Base-by-base conservation (phyloP, 441 rosid genomes). In the Adansonia madagascariensis region DNA sequence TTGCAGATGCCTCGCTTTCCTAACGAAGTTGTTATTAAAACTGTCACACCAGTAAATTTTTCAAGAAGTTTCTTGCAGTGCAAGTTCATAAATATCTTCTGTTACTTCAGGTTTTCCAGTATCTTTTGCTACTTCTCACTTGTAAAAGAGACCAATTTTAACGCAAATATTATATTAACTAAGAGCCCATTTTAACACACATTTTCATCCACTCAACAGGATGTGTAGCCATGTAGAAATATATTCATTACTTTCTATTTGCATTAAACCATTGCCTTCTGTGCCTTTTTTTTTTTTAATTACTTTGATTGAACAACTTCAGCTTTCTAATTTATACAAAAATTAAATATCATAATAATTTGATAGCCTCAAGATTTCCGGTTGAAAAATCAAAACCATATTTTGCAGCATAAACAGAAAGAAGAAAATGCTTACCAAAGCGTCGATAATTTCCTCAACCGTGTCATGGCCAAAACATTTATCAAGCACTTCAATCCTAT, bases 381-480 rank as follows among this genome's bases (percentile, higher is more conserved):
- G 64, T 6, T 20, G 61, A 46, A 61, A 24, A 39, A 72, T 20
- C 4, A 24, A 70, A 49, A 17, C 11, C 44, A 44, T 43, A 27
- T 24, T 20, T 18, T 35, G 41, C 41, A 35, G 41, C 41, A 35
- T 35, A 35, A 35, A 35, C 10, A 39, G 41, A 14, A 24, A n/a
- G 20, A 22, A 71, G 17, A 41, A 75, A 55, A 78, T 72, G 71
- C 89, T 86, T 86, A 95, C 99, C 91, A 95, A 82, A 43, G 52
- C 71, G 18, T 66, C 52, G 3, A 66, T 66, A 66, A 66, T 66
- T 85, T 92, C 98, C 89, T 92, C 99, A 17, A 92, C 92, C 2
- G 99, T 88, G 77, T 87, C 91, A 77, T 82, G 88, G 80, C 92
- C 18, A 59, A 95, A 95, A 84, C 98, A 95, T 80, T 84, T 90